Percentiles rank a stretch among this genome's conserved stretches.
phyloP scores from a whole-genome alignment of 2,329 filamentous ascomycete species.

The Nemania sp. region DNA sequence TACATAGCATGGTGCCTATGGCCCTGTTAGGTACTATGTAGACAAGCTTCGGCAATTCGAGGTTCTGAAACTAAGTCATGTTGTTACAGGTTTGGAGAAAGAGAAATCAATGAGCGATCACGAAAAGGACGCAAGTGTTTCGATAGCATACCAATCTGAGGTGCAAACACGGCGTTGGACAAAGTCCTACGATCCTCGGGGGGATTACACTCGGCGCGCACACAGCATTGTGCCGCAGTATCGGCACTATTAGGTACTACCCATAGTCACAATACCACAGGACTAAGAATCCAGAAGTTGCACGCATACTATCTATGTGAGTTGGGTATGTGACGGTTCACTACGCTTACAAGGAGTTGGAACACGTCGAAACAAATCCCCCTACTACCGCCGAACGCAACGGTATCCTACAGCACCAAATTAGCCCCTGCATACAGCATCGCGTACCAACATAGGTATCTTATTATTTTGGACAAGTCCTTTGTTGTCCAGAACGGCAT shows the following conservation, averaged over 20 bases:
- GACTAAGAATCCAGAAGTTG: too few relatives aligned
- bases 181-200: background rate
- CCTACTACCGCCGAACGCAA: background rate
- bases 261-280: background rate
- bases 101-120: background rate
- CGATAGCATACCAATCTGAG: background rate
- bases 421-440: conserved; percentile 13
- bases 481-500: conserved; percentile 22
- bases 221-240: too few relatives aligned
- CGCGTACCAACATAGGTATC: background rate
- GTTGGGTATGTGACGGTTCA: background rate
- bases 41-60: background rate
- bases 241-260: too few relatives aligned
- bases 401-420: background rate
- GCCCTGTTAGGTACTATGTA: too few relatives aligned
- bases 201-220: conserved; percentile 9
- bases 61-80: conserved; percentile 21
- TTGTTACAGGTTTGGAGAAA: background rate
- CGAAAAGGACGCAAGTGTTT: background rate
- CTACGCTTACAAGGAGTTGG: conserved; percentile 4
- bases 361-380: background rate
- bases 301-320: background rate
- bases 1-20: too few relatives aligned
- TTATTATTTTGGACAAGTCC: background rate
- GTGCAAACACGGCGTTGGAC: conserved; percentile 5